Percentiles rank a stretch among this genome's conserved stretches.
These are phyloP conservation scores for Picea sitchensis DNA, from an alignment of 75 land plant species.

Conservation along the genomic window DNA sequence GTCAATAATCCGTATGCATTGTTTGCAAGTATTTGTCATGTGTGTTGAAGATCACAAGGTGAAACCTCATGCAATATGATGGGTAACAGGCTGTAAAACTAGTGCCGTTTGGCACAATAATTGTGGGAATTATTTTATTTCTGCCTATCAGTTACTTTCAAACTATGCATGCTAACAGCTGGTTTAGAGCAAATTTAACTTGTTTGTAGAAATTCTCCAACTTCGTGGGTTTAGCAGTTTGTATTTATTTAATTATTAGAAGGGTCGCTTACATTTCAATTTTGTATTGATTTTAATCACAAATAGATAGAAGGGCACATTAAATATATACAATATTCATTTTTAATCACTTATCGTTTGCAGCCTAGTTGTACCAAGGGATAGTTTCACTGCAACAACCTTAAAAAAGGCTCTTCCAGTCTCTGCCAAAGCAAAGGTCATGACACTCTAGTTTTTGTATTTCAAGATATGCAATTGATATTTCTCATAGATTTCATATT, in stretches of 20 bases:
- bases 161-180: neutral
- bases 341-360: neutral
- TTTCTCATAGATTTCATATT: neutral
- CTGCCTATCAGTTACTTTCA: neutral
- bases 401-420: conserved; percentile 12
- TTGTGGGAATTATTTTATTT: too few species aligned
- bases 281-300: neutral
- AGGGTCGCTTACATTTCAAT: neutral
- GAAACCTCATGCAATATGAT: too few species aligned
- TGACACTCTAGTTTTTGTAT: neutral
- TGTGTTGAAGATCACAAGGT: too few species aligned
- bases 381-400: conserved; percentile 16
- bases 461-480: neutral
- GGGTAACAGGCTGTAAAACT: too few species aligned
- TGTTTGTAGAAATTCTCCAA: neutral
- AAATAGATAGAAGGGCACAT: neutral
- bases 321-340: neutral
- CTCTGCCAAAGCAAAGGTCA: conserved; percentile 20
- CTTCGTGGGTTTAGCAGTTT: neutral
- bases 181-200: neutral
- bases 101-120: too few species aligned
- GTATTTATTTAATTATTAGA: neutral
- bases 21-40: too few species aligned
- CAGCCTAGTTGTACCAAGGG: conserved; percentile 32
- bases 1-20: too few species aligned